Evolutionary conservation across 164 flowering plant genomes (phyloP).

Genomic region (Aristolochia fimbriata): DNA sequence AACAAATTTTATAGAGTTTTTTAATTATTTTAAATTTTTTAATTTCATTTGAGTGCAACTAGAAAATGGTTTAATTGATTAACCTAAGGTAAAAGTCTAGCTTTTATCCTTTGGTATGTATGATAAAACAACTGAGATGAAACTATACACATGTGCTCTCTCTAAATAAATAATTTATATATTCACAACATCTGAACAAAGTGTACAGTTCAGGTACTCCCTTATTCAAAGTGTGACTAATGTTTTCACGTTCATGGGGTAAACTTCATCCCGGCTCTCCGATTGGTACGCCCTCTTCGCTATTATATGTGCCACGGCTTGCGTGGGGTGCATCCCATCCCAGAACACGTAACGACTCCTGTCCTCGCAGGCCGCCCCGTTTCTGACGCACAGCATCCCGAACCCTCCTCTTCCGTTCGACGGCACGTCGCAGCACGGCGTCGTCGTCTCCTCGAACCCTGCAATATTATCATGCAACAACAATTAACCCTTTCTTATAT

Average conservation of each 20-base stretch:
- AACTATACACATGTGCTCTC: too few relatives aligned
- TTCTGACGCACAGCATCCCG: slow-evolving; percentile 39
- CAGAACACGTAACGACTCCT: slow-evolving; percentile 37
- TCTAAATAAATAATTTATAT: too few relatives aligned
- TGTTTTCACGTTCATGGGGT: slow-evolving; percentile 42
- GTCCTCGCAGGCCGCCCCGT: slow-evolving; percentile 29
- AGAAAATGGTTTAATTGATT: too few relatives aligned
- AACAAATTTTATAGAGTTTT: too few relatives aligned
- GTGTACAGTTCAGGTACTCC: neutral
- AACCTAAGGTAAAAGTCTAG: too few relatives aligned
- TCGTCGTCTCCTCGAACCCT: slow-evolving; percentile 41
- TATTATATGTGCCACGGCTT: slow-evolving; percentile 39
- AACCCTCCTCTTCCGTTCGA: slow-evolving; percentile 16
- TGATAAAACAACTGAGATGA: too few relatives aligned
- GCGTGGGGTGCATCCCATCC: slow-evolving; percentile 65
- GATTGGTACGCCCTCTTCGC: slow-evolving; percentile 48
- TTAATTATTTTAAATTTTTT: too few relatives aligned
- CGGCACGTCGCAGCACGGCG: slow-evolving; percentile 42
- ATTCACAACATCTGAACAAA: neutral
- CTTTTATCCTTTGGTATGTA: too few relatives aligned
- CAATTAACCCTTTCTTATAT: too few relatives aligned
- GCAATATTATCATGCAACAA: neutral
- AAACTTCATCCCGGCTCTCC: slow-evolving; percentile 23
- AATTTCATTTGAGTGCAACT: too few relatives aligned
- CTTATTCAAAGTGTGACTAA: slow-evolving; percentile 12